These are phyloP conservation scores for Globisporangium echinulatum DNA, from an alignment of 352 stramenopile genomes.

Conservation along the genomic window DNA sequence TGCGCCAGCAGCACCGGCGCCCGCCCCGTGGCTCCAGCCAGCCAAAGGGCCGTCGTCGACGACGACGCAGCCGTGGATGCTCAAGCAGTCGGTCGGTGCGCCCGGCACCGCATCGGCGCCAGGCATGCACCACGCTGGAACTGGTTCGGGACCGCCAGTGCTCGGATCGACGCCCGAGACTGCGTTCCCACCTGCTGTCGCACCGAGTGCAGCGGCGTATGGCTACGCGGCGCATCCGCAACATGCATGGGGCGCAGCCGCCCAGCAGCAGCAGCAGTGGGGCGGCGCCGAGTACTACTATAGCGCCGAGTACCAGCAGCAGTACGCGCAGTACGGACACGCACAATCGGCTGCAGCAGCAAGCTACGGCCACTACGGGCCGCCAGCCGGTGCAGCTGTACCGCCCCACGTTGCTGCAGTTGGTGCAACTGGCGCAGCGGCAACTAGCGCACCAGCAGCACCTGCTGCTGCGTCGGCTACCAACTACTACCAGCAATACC, in stretches of 20 bases:
- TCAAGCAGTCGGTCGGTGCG: constrained; percentile 36
- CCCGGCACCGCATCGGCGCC: constrained; percentile 26
- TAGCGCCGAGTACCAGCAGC: constrained; percentile 24
- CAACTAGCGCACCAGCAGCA: constrained; percentile 1
- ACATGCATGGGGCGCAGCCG: constrained; percentile 9
- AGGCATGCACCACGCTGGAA: constrained; percentile 11
- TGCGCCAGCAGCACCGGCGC: constrained; percentile 5
- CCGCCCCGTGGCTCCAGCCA: constrained; percentile 68
- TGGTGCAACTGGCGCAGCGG: background rate
- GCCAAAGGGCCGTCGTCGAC: constrained; percentile 32
- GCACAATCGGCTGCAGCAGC: background rate
- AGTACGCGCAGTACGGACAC: constrained; percentile 28
- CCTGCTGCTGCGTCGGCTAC: constrained; percentile 1
- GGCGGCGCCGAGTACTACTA: constrained; percentile 44
- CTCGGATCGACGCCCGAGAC: constrained; percentile 43
- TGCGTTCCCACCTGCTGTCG: constrained; percentile 41
- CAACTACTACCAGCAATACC: constrained; percentile 38
- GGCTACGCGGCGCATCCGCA: constrained; percentile 9
- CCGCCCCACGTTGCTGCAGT: constrained; percentile 3
- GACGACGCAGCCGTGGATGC: constrained; percentile 57
- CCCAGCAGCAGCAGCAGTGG: constrained; percentile 17
- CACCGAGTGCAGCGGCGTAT: constrained; percentile 5
- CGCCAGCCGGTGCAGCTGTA: constrained; percentile 8
- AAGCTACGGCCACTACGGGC: constrained; percentile 28
- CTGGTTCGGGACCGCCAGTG: constrained; percentile 6